phyloP scores from a whole-genome alignment of 306 rosid genomes.

The Vigna angularis region DNA sequence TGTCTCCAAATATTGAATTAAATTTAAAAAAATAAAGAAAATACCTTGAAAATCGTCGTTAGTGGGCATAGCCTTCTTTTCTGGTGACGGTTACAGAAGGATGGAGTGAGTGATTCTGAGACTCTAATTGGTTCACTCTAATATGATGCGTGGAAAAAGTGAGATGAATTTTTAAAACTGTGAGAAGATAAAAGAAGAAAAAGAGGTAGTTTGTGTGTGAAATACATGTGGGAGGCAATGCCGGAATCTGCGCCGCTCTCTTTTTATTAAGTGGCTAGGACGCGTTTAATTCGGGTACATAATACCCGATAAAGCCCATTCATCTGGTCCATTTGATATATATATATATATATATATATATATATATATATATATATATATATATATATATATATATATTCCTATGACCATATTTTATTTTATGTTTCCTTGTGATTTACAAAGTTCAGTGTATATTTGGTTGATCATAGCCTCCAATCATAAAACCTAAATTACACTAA shows the following conservation, averaged over 20 bases:
- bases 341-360: neutral
- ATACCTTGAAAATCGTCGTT: conserved; percentile 67
- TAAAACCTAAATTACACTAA: too few relatives aligned
- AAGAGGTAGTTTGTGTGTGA: neutral
- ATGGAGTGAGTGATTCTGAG: neutral
- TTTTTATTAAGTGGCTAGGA: conserved; percentile 27
- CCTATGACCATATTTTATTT: too few relatives aligned
- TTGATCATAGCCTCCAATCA: too few relatives aligned
- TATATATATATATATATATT: too few relatives aligned
- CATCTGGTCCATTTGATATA: neutral
- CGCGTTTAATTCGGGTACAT: conserved; percentile 31
- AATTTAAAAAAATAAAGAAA: neutral
- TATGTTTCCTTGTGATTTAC: too few relatives aligned
- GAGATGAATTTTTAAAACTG: neutral
- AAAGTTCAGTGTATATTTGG: too few relatives aligned
- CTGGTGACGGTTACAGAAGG: neutral
- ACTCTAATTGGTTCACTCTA: neutral
- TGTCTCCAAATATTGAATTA: neutral
- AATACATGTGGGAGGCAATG: neutral
- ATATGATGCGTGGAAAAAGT: neutral
- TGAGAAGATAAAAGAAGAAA: neutral
- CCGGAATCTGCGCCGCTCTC: conserved; percentile 43
- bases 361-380: neutral
- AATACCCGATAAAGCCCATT: conserved; percentile 7
- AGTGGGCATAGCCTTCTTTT: conserved; percentile 52